These are phyloP conservation scores for Aspergillus ustus DNA, from an alignment of 2,329 filamentous ascomycete species.

Conservation along the genomic window DNA sequence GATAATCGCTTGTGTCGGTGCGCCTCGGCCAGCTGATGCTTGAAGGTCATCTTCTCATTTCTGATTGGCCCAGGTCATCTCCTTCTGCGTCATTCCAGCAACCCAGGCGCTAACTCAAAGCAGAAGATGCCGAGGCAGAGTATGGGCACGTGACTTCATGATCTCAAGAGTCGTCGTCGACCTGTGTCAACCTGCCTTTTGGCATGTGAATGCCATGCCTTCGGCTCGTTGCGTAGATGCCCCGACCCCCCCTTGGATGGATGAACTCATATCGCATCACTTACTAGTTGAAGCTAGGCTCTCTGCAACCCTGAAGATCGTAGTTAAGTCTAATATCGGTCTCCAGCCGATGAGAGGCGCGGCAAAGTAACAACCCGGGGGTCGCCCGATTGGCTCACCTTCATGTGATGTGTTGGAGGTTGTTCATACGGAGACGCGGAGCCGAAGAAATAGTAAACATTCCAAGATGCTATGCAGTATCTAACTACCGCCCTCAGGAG, in stretches of 20 bases:
- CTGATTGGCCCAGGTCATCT: conserved; percentile 23
- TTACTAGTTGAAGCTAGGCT: conserved; percentile 1
- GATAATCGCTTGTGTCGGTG: conserved; percentile 8
- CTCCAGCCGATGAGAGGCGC: not conserved
- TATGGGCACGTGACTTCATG: conserved; percentile 11
- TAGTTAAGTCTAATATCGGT: not conserved
- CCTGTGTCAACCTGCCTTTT: not conserved
- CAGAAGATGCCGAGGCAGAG: conserved; percentile 29
- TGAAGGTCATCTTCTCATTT: not conserved
- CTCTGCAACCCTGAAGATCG: not conserved
- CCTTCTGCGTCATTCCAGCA: conserved; percentile 22
- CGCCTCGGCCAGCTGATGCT: conserved; percentile 19
- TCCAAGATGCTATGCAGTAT: conserved; percentile 20
- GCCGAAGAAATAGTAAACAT: conserved; percentile 8
- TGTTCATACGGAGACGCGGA: not conserved
- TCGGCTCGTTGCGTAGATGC: not conserved
- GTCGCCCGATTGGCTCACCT: conserved; percentile 2
- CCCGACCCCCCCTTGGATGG: not conserved
- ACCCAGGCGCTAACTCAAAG: not conserved
- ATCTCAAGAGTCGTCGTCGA: conserved; percentile 10
- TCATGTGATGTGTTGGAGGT: conserved; percentile 2
- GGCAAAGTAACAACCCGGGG: not conserved
- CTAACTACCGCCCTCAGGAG: conserved; percentile 23
- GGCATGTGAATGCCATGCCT: conserved; percentile 3
- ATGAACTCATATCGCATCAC: conserved; percentile 10